Base-by-base conservation (phyloP, 2,329 filamentous ascomycete genomes). In the Aureobasidium sp. region DNA sequence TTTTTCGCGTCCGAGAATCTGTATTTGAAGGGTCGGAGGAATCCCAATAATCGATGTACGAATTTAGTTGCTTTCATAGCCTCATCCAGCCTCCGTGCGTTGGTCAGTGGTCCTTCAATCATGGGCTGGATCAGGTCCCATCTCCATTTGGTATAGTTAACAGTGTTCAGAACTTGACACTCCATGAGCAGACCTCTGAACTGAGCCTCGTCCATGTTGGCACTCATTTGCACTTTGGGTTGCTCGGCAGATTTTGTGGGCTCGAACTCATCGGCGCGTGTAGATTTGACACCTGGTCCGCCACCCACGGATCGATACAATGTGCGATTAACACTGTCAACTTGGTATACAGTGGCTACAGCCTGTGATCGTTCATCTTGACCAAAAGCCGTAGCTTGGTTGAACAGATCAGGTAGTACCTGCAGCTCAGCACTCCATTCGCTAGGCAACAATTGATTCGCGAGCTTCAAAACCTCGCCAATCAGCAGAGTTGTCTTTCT, bases 11-110 rank as follows among this genome's bases (percentile, higher is more conserved):
- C 88, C 0, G 90, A 88, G 63, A 97, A 98, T 58, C 90, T 85
- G 66, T 90, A 94, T 66, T 98, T 98, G 73, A 98, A 98, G 1
- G 93, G 93, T 10, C 93, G 81, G 66, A 95, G 95, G 66, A 98
- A 98, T 56, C 90, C 93, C 67, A 96, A 83, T 55, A 98, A 78
- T 8, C 94, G 80, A 71, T 97, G 96, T 62, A 97, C 85, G 64
- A 97, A 98, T 66, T 97, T 97, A 2, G 90, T 95, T 1, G 86
- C 90, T 66, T 90, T 91, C 65, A 95, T 87, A 0, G 91, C 91
- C 69, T 98, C 93, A 61, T 96, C 91, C 4, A 98, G 77, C 10
- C 93, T 80, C 68, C 95, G 96, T 1, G 90, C 85, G 59, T 90
- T 95, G 21, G 90, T 85, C 19, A 98, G 71, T 1, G 94, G 93